Percentiles rank a stretch among this genome's conserved stretches.
These are phyloP conservation scores for Nematodospora valgi DNA, from an alignment of 805 yeast species.

Conservation along the genomic window DNA sequence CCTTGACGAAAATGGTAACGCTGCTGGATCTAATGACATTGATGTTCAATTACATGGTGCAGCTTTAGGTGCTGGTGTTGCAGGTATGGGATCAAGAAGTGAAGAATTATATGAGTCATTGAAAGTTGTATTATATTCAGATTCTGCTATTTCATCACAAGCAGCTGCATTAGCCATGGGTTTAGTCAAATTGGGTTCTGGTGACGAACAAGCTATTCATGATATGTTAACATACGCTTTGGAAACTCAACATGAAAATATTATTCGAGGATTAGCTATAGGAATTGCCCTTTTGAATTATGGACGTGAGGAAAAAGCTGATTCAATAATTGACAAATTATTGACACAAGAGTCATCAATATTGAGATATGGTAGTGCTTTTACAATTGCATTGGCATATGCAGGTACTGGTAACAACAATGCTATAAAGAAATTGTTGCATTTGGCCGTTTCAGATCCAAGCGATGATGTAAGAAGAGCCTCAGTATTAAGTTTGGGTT, in stretches of 20 bases:
- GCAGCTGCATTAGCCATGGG: conserved; percentile 98
- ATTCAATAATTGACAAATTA: conserved; percentile 60
- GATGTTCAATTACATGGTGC: conserved; percentile 95
- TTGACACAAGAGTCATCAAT: conserved; percentile 74
- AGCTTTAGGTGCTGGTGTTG: conserved; percentile 90
- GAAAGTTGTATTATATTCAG: conserved; percentile 79
- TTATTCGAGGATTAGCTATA: conserved; percentile 87
- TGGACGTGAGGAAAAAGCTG: conserved; percentile 82
- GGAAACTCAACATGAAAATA: conserved; percentile 94
- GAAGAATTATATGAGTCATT: conserved; percentile 74
- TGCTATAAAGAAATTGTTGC: conserved; percentile 83
- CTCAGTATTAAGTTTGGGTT: conserved; percentile 88
- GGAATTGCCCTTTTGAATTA: conserved; percentile 85
- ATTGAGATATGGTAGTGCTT: conserved; percentile 94
- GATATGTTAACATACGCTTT: conserved; percentile 91
- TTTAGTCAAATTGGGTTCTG: conserved; percentile 89
- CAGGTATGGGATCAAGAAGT: conserved; percentile 90
- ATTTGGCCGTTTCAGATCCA: conserved; percentile 94
- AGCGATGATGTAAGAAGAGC: conserved; percentile 96
- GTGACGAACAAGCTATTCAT: conserved; percentile 58
- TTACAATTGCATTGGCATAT: conserved; percentile 90
- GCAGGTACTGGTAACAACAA: conserved; percentile 92
- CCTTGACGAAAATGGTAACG: conserved; percentile 60
- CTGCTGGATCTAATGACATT: conserved; percentile 63
- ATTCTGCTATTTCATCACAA: conserved; percentile 91